A percentile compares a stretch with the other conserved stretches of the same genome.
Conservation (phyloP, 768 basidiomycete species). For the Psilocybe tampanensis region DNA sequence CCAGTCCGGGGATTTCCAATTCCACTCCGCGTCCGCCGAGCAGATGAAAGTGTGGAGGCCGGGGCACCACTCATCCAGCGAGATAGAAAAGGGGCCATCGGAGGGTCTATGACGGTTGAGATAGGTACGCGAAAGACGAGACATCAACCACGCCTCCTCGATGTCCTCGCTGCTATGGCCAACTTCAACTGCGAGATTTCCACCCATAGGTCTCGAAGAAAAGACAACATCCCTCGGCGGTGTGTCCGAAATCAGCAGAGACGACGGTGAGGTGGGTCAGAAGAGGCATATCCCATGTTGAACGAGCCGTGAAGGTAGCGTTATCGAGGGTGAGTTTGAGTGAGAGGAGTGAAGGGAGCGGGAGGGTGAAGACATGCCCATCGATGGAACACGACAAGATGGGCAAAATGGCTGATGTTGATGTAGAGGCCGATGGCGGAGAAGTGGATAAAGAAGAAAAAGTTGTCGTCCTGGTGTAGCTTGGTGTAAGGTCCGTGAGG, state of each 20-base stretch:
- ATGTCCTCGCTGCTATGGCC: constrained; percentile 68
- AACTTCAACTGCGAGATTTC: constrained; percentile 69
- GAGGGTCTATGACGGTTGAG: not conserved
- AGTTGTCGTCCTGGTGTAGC: constrained; percentile 5
- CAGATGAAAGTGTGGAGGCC: constrained; percentile 72
- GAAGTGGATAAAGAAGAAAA: not conserved
- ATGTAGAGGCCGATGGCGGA: not conserved
- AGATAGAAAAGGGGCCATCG: constrained; percentile 28
- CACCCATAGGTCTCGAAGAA: constrained; percentile 71
- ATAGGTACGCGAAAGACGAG: constrained; percentile 27
- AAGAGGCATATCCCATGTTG: constrained; percentile 66
- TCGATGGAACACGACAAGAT: constrained; percentile 17
- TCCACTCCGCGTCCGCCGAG: constrained; percentile 79
- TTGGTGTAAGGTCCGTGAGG: constrained; percentile 14
- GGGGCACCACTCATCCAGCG: constrained; percentile 71
- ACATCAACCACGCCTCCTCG: constrained; percentile 66
- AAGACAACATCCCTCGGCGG: constrained; percentile 60
- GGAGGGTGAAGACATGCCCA: constrained; percentile 32
- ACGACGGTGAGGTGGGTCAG: constrained; percentile 68
- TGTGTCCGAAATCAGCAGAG: constrained; percentile 71
- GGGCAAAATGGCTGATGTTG: constrained; percentile 10
- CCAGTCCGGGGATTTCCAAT: constrained; percentile 80
- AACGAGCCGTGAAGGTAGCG: constrained; percentile 66
- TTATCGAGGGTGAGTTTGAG: constrained; percentile 75
- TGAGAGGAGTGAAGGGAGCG: constrained; percentile 64